phyloP scores from a whole-genome alignment of 2,329 filamentous ascomycete genomes.

The Phyllosticta capitalensis region DNA sequence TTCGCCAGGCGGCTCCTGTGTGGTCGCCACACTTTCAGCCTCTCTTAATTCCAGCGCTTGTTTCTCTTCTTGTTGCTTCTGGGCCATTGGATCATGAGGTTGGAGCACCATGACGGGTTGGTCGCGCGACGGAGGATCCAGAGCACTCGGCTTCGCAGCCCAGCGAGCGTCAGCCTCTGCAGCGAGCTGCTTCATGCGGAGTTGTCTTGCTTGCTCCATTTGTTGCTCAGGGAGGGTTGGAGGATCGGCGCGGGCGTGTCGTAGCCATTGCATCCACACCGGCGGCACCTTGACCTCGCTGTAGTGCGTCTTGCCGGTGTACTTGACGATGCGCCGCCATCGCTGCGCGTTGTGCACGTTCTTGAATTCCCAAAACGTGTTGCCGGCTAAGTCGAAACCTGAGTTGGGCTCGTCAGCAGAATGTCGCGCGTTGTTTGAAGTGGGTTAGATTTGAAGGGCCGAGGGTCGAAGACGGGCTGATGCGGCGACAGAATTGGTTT shows the following conservation, averaged over 20 bases:
- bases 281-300: slow-evolving; percentile 49
- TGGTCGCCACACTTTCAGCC: slow-evolving; percentile 22
- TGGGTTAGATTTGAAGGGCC: neutral
- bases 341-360: slow-evolving; percentile 45
- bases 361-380: slow-evolving; percentile 60
- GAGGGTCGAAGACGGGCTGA: neutral
- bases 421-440: neutral
- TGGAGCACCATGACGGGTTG: slow-evolving; percentile 38
- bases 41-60: slow-evolving; percentile 16
- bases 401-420: neutral
- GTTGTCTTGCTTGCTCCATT: slow-evolving; percentile 46
- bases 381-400: slow-evolving; percentile 54
- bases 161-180: slow-evolving; percentile 51
- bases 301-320: slow-evolving; percentile 43
- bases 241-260: slow-evolving; percentile 47
- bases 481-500: neutral
- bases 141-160: slow-evolving; percentile 48
- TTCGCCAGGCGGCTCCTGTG: slow-evolving; percentile 18
- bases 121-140: slow-evolving; percentile 46
- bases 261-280: slow-evolving; percentile 62
- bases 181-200: slow-evolving; percentile 50
- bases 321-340: slow-evolving; percentile 50
- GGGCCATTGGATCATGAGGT: slow-evolving; percentile 32
- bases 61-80: slow-evolving; percentile 25
- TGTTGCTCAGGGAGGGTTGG: slow-evolving; percentile 51